phyloP scores from a whole-genome alignment of 2,329 filamentous ascomycete genomes.

The Simplicillium sp. region DNA sequence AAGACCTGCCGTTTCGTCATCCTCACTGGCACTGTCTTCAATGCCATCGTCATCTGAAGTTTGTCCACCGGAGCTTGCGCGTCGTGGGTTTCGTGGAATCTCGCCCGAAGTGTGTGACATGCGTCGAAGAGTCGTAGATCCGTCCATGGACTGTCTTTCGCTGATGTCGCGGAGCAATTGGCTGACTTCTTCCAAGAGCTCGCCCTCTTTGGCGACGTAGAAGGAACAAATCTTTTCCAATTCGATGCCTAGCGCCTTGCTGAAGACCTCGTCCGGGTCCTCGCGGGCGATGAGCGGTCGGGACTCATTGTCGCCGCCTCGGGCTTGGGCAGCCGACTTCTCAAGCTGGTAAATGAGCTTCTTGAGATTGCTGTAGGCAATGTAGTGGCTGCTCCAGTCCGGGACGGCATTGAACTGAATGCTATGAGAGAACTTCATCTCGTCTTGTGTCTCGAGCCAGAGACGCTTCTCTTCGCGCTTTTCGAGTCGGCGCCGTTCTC shows the following conservation, averaged over 20 bases:
- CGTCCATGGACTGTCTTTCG: constrained; percentile 45
- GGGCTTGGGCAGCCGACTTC: constrained; percentile 63
- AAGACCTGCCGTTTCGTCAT: constrained; percentile 49
- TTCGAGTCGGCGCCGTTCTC: constrained; percentile 21
- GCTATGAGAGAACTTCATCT: constrained; percentile 99
- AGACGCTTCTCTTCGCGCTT: constrained; percentile 55
- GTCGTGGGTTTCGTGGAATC: constrained; percentile 12
- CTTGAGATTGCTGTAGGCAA: constrained; percentile 97
- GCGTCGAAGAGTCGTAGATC: constrained; percentile 23
- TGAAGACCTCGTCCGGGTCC: constrained; percentile 76
- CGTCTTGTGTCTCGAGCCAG: constrained; percentile 64
- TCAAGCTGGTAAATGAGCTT: constrained; percentile 98
- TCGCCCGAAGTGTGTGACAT: constrained; percentile 17
- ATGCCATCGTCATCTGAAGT: constrained; percentile 46
- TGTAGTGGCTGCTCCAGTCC: constrained; percentile 98
- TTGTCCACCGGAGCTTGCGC: constrained; percentile 29
- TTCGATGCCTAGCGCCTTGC: constrained; percentile 73
- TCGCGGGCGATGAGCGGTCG: constrained; percentile 68
- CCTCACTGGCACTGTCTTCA: constrained; percentile 57
- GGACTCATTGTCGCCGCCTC: constrained; percentile 65
- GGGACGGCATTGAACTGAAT: constrained; percentile 99
- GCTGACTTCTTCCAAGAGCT: constrained; percentile 74
- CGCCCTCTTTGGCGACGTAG: constrained; percentile 79
- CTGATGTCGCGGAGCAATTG: constrained; percentile 68
- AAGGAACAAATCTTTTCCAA: constrained; percentile 92